Percentiles rank a stretch among this genome's conserved stretches.
Evolutionary conservation across 169 alveolate genomes (phyloP).

Genomic region (Eimeria zaria): DNA sequence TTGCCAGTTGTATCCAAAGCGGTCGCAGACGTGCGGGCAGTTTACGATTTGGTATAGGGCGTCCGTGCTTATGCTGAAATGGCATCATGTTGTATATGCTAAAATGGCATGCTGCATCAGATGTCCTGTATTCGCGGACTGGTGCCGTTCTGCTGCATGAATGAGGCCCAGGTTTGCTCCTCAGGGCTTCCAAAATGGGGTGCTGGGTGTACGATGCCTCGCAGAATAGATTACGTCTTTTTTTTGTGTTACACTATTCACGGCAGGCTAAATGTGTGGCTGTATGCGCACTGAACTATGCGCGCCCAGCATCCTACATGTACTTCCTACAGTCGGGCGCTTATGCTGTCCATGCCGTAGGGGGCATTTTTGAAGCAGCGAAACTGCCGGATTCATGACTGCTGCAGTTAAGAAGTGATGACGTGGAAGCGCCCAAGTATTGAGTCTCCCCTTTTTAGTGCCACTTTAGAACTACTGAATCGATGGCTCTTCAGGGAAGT

Average conservation of each 20-base stretch:
- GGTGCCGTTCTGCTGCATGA: neutral
- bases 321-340: neutral
- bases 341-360: neutral
- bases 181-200: neutral
- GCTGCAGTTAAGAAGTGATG: neutral
- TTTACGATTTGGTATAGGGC: conserved; percentile 1
- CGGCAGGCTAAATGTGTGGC: neutral
- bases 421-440: neutral
- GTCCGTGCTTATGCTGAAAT: neutral
- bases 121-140: neutral
- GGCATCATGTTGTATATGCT: neutral
- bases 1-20: neutral
- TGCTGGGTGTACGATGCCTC: neutral
- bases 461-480: neutral
- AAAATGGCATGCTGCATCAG: neutral
- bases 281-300: neutral
- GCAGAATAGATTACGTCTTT: conserved; percentile 6
- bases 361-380: neutral
- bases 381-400: neutral
- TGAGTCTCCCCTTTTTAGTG: neutral
- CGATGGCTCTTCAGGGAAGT: neutral
- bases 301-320: neutral
- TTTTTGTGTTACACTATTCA: neutral
- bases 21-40: neutral
- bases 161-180: neutral